A percentile compares a stretch with the other conserved stretches of the same genome.
phyloP scores from a whole-genome alignment of 2,329 filamentous ascomycete genomes.

The Diaporthe helianthi region DNA sequence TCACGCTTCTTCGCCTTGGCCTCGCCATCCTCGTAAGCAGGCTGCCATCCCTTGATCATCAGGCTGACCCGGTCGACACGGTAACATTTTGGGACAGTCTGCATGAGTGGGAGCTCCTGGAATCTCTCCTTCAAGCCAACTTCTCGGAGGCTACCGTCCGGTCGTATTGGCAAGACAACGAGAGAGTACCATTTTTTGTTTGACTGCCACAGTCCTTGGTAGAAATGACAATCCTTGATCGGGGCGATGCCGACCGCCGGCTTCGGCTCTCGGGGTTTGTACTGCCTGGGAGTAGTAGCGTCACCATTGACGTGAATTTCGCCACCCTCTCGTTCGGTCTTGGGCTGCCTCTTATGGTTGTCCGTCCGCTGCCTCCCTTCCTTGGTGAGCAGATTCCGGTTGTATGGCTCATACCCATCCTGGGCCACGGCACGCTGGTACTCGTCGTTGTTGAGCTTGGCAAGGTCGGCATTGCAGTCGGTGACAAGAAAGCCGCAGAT shows the following conservation, averaged over 20 bases:
- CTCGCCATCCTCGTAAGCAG: slow-evolving; percentile 47
- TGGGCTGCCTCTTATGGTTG: slow-evolving; percentile 26
- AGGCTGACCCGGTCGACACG: slow-evolving; percentile 38
- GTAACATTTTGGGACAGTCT: slow-evolving; percentile 46
- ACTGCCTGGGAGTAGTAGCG: neutral
- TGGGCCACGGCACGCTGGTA: slow-evolving; percentile 40
- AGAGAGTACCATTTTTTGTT: slow-evolving; percentile 44
- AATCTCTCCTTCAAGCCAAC: slow-evolving; percentile 37
- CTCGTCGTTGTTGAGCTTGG: slow-evolving; percentile 44
- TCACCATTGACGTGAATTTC: slow-evolving; percentile 26
- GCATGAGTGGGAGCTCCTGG: slow-evolving; percentile 42
- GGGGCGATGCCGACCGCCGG: slow-evolving; percentile 34
- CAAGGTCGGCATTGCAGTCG: slow-evolving; percentile 43
- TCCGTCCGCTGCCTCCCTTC: slow-evolving; percentile 29
- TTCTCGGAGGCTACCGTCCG: slow-evolving; percentile 29
- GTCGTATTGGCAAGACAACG: slow-evolving; percentile 45
- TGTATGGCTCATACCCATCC: slow-evolving; percentile 42
- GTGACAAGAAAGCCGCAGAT: slow-evolving; percentile 45
- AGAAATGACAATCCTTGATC: slow-evolving; percentile 45
- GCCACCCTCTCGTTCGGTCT: neutral
- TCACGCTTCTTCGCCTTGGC: slow-evolving; percentile 43
- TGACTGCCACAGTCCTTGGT: slow-evolving; percentile 43
- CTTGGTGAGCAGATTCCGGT: slow-evolving; percentile 33
- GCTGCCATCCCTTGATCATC: slow-evolving; percentile 47
- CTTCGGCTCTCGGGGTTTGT: slow-evolving; percentile 5